phyloP scores from a whole-genome alignment of 2,329 filamentous ascomycete species.

The Trichoderma citrinoviride region DNA sequence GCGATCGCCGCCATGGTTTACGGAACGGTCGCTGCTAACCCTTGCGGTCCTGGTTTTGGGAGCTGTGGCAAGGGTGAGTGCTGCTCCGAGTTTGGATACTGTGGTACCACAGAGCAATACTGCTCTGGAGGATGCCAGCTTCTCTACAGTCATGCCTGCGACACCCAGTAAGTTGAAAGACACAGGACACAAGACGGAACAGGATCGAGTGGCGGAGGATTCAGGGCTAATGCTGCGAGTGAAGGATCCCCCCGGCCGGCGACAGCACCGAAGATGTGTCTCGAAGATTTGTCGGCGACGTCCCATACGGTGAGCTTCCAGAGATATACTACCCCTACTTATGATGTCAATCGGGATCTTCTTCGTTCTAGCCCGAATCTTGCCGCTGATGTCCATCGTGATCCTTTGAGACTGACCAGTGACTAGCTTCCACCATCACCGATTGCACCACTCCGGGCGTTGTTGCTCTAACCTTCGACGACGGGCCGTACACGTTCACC shows the following conservation, averaged over 20 bases:
- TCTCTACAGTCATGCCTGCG: slow-evolving; percentile 41
- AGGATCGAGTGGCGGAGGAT: background rate
- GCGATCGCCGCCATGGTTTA: too few species aligned
- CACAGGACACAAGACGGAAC: background rate
- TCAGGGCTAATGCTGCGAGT: background rate
- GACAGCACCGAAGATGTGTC: slow-evolving; percentile 33
- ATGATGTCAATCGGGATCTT: too few species aligned
- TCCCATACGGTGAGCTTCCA: slow-evolving; percentile 38
- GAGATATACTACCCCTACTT: background rate
- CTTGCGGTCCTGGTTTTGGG: slow-evolving; percentile 38
- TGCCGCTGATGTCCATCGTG: too few species aligned
- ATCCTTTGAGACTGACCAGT: background rate
- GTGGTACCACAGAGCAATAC: slow-evolving; percentile 36
- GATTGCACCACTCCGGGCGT: slow-evolving; percentile 36
- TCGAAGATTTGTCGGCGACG: slow-evolving; percentile 34
- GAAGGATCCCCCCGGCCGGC: slow-evolving; percentile 35
- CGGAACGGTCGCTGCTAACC: background rate
- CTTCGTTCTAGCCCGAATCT: too few species aligned
- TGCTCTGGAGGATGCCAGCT: slow-evolving; percentile 42
- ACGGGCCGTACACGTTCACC: slow-evolving; percentile 46
- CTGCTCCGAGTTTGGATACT: slow-evolving; percentile 40
- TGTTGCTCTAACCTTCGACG: slow-evolving; percentile 48
- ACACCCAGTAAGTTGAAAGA: slow-evolving; percentile 38
- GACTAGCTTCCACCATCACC: slow-evolving; percentile 36
- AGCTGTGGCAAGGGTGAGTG: slow-evolving; percentile 35